Evolutionary conservation across 352 stramenopile species (phyloP), one percentile per base, ranked within the genome.

Genomic region (Chrysophaeum taylorii): DNA sequence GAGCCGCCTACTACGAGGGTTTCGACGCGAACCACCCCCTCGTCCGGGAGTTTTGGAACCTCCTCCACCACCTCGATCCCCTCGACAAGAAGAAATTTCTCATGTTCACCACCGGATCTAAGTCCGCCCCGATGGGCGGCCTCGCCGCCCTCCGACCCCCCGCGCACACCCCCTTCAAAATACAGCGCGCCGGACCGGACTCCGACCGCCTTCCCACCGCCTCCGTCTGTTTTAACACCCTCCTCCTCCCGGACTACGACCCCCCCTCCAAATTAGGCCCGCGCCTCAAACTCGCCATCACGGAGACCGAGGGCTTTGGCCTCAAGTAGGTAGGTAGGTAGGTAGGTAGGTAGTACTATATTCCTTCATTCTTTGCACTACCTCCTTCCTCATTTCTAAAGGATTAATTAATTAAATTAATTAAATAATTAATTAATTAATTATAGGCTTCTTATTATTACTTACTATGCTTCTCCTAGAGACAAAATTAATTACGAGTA

Each of bases 191-290:
- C 21, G 87, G 86, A 37, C 79, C 85, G 25, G 87, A 93, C 64
- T 86, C 80, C 41, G 69, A 79, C 25, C 76, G 84, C 42, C 70
- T 93, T 7, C 85, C 85, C 1, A 91, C 86, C 25, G 75, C 83
- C 25, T 82, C 89, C 69, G 92, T 86, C 23, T 93, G 87, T 70
- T 93, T 93, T 75, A 92, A 92, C 72, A 86, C 81, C 57, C 57
- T 90, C 15, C 64, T 90, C 52, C 78, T 90, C 27, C 85, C 87
- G 25, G 85, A 92, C 69, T 93, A 92, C 75, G 69, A 69, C 39
- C 76, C 79, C 60, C 81, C 81, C 68, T 77, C 84, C 0, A 92
- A 91, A 74, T 68, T 93, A 33, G 53, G 70, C 9, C 68, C 79
- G 54, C 68, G 69, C 38, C 72, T 92, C 9, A 70, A 83, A 2